These are phyloP conservation scores for Leccinum laetum DNA, from an alignment of 1,284 basidiomycete species.

Conservation along the genomic window DNA sequence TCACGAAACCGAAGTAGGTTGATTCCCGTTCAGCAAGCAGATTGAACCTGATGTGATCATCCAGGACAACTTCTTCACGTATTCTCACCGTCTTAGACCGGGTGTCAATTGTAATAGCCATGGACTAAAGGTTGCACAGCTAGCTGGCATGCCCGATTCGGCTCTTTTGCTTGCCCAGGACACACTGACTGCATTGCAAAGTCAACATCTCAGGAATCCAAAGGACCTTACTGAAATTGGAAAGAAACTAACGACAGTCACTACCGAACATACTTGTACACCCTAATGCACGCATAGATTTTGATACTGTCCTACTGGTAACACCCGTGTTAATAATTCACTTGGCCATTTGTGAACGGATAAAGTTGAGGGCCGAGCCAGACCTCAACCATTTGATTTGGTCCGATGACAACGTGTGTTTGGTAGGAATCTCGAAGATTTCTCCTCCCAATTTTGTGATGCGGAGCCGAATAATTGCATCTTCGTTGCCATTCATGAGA, in stretches of 20 bases:
- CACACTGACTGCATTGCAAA: conserved; percentile 44
- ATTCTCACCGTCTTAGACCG: conserved; percentile 78
- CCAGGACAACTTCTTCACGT: conserved; percentile 76
- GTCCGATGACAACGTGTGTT: conserved; percentile 88
- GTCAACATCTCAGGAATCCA: conserved; percentile 19
- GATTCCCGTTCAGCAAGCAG: background rate
- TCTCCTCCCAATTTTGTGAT: conserved; percentile 72
- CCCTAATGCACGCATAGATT: conserved; percentile 9
- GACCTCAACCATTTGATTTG: conserved; percentile 87
- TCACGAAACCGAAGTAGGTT: conserved; percentile 66
- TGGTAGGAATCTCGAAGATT: conserved; percentile 67
- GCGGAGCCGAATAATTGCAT: conserved; percentile 58
- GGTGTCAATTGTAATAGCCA: conserved; percentile 94
- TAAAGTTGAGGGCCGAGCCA: conserved; percentile 88
- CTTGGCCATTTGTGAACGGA: conserved; percentile 53
- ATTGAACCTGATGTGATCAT: conserved; percentile 1
- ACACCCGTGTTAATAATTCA: background rate
- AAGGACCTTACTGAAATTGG: conserved; percentile 30
- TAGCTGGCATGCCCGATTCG: conserved; percentile 81
- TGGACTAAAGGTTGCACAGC: conserved; percentile 87
- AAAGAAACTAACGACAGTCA: conserved; percentile 19
- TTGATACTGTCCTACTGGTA: background rate
- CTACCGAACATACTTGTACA: background rate
- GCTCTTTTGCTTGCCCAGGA: conserved; percentile 60
- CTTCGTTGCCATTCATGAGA: conserved; percentile 52